These are phyloP conservation scores for Trichoderma reesei DNA, from an alignment of 495 filamentous ascomycete genomes.

Conservation along the genomic window DNA sequence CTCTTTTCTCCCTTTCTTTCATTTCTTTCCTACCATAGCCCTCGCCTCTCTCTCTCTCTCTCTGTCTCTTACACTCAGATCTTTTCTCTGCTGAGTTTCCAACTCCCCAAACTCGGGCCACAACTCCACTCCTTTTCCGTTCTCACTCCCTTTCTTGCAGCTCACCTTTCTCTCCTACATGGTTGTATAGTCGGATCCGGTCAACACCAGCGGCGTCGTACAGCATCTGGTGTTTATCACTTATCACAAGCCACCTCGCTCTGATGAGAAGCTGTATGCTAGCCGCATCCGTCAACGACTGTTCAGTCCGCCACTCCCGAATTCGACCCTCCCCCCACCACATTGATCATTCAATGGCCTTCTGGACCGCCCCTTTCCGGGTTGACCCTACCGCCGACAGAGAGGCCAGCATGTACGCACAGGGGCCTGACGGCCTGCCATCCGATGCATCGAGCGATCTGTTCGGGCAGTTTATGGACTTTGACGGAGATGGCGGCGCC, in stretches of 20 bases:
- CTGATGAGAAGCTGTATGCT: not conserved
- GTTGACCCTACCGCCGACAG: constrained; percentile 15
- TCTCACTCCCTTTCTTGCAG: not conserved
- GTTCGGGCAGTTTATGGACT: constrained; percentile 39
- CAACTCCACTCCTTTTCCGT: not conserved
- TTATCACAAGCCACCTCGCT: not conserved
- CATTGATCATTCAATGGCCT: not conserved
- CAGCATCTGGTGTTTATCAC: not conserved
- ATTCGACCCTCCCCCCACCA: not conserved
- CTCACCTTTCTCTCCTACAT: not conserved
- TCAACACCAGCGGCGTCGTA: not conserved
- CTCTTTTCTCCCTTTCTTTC: not conserved
- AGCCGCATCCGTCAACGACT: not conserved
- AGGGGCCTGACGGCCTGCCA: constrained; percentile 21
- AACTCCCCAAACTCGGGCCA: not conserved
- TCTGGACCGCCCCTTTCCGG: constrained; percentile 2
- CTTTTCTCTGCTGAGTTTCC: not conserved
- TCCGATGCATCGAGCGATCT: constrained; percentile 29
- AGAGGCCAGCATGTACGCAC: constrained; percentile 24
- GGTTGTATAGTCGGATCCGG: not conserved
- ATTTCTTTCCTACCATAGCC: too few relatives aligned
- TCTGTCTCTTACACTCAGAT: not conserved
- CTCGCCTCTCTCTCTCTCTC: not conserved
- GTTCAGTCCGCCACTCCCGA: not conserved
- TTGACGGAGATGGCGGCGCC: constrained; percentile 22